phyloP scores from a whole-genome alignment of 2,329 filamentous ascomycete genomes.

The Aspergillus sp. region DNA sequence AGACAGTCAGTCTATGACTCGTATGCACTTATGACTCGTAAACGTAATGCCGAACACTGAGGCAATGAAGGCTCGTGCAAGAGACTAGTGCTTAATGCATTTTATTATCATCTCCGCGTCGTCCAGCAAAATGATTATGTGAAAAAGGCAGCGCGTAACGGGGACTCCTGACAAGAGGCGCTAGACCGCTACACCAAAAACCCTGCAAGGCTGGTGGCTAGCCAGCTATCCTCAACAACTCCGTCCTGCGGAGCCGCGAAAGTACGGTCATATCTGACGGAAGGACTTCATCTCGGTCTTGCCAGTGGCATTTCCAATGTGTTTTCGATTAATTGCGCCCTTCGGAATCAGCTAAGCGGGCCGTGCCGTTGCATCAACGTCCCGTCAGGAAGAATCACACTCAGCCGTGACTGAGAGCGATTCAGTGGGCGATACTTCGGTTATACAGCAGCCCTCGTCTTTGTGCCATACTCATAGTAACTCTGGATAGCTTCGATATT shows the following conservation, averaged over 20 bases:
- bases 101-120: neutral
- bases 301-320: neutral
- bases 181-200: too few relatives aligned
- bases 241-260: neutral
- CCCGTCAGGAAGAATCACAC: neutral
- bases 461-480: too few relatives aligned
- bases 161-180: too few relatives aligned
- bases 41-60: neutral
- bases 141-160: too few relatives aligned
- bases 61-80: neutral
- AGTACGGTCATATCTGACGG: neutral
- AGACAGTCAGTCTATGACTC: neutral
- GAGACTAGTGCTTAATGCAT: neutral
- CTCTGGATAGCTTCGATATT: too few relatives aligned
- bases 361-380: slow-evolving; percentile 13
- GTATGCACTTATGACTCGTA: neutral
- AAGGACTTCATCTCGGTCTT: neutral
- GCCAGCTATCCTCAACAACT: too few relatives aligned
- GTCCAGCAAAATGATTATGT: neutral
- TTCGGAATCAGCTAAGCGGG: slow-evolving; percentile 10
- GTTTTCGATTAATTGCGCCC: neutral
- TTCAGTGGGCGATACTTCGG: too few relatives aligned
- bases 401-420: too few relatives aligned
- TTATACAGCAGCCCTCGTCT: too few relatives aligned
- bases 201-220: too few relatives aligned